Percentiles rank a stretch among this genome's conserved stretches.
phyloP scores from a whole-genome alignment of 169 alveolate genomes.

The Plasmodium sp. region DNA sequence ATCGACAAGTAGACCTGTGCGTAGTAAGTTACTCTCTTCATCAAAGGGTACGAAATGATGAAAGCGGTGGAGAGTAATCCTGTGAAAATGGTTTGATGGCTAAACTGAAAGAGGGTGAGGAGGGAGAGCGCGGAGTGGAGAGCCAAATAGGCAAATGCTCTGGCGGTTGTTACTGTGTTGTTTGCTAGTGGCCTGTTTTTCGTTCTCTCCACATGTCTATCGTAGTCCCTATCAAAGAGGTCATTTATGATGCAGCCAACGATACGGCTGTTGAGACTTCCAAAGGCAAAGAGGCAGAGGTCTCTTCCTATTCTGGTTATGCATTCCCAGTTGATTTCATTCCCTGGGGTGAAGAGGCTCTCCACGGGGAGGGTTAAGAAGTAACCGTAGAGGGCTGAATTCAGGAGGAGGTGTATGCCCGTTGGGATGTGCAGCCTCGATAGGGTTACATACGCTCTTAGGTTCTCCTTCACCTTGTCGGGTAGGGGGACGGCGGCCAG shows the following conservation, averaged over 20 bases:
- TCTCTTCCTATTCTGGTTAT: slow-evolving; percentile 30
- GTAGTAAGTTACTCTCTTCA: slow-evolving; percentile 91
- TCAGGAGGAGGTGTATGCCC: background rate
- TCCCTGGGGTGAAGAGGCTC: background rate
- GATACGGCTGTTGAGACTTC: slow-evolving; percentile 78
- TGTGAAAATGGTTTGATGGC: background rate
- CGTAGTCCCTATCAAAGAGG: slow-evolving; percentile 83
- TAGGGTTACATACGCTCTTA: background rate
- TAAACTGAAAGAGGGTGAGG: slow-evolving; percentile 31
- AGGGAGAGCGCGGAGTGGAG: slow-evolving; percentile 31
- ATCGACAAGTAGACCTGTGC: slow-evolving; percentile 94
- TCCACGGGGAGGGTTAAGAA: slow-evolving; percentile 20
- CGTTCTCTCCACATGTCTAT: slow-evolving; percentile 93
- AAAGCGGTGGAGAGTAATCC: slow-evolving; percentile 77
- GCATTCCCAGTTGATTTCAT: background rate
- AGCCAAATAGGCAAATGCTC: slow-evolving; percentile 80
- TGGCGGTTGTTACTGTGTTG: slow-evolving; percentile 84
- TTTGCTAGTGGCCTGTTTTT: slow-evolving; percentile 94
- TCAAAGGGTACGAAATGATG: slow-evolving; percentile 90
- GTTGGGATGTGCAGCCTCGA: slow-evolving; percentile 34
- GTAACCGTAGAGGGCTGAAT: slow-evolving; percentile 49
- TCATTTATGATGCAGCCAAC: slow-evolving; percentile 90
- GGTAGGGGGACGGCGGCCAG: background rate
- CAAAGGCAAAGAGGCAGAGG: slow-evolving; percentile 73
- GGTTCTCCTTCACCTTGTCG: slow-evolving; percentile 6